phyloP scores from a whole-genome alignment of 2,329 filamentous ascomycete genomes.

The Cladorrhinum sp. region DNA sequence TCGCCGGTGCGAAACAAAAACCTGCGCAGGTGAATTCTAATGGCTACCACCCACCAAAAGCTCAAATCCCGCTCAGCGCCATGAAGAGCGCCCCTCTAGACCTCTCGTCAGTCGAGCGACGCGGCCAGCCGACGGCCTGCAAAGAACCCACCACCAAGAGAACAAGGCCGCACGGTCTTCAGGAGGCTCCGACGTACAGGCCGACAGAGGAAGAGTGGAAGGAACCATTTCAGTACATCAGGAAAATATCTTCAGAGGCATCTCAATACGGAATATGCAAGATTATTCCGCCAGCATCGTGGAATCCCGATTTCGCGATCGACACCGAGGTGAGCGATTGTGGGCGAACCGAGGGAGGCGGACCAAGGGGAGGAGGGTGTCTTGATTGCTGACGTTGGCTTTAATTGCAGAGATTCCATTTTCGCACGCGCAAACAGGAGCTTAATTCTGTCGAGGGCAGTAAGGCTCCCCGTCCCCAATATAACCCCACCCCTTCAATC shows the following conservation, averaged over 20 bases:
- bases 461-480: constrained; percentile 45
- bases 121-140: constrained; percentile 74
- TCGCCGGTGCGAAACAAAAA: constrained; percentile 46
- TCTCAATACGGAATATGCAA: constrained; percentile 90
- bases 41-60: constrained; percentile 50
- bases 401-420: constrained; percentile 77
- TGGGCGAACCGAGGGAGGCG: not conserved
- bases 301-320: constrained; percentile 94
- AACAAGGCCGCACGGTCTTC: constrained; percentile 76
- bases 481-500: not conserved
- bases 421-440: constrained; percentile 92
- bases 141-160: constrained; percentile 75
- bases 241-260: constrained; percentile 84
- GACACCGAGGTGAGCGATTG: constrained; percentile 77
- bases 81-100: constrained; percentile 67
- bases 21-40: constrained; percentile 50
- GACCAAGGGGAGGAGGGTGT: not conserved
- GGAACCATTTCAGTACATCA: constrained; percentile 90
- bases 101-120: constrained; percentile 84
- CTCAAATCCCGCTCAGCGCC: constrained; percentile 52
- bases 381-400: constrained; percentile 10
- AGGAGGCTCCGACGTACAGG: constrained; percentile 85
- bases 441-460: constrained; percentile 98
- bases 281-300: constrained; percentile 87
- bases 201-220: constrained; percentile 93